Evolutionary conservation across 2,329 filamentous ascomycete genomes (phyloP).

Genomic region (Talaromyces sp.): DNA sequence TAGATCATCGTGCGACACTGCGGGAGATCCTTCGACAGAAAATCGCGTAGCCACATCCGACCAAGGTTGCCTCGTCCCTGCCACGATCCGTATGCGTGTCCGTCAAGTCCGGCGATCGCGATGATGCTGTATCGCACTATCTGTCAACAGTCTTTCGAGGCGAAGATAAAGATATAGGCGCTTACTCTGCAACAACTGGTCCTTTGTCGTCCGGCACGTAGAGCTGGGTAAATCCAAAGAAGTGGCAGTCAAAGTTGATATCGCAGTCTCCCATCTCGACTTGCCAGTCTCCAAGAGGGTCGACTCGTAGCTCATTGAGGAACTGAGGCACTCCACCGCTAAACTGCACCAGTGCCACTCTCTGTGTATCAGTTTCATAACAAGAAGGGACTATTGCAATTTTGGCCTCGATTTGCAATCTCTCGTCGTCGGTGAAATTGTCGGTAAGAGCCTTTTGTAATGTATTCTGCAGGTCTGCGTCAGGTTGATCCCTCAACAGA

Average conservation of each 20-base stretch:
- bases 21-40: conserved; percentile 22
- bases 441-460: too few relatives aligned
- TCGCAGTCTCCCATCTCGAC: not conserved
- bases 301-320: not conserved
- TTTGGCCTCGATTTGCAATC: not conserved
- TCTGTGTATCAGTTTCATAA: not conserved
- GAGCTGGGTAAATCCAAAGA: not conserved
- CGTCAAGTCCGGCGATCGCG: conserved; percentile 12
- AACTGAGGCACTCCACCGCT: not conserved
- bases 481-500: too few relatives aligned
- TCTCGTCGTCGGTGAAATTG: not conserved
- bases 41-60: conserved; percentile 27
- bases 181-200: not conserved
- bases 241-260: not conserved
- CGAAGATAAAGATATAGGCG: too few relatives aligned
- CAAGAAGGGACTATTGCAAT: not conserved
- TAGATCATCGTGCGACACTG: conserved; percentile 28
- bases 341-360: not conserved
- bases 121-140: not conserved
- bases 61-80: conserved; percentile 16
- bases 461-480: too few relatives aligned
- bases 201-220: not conserved
- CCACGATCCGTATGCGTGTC: conserved; percentile 29
- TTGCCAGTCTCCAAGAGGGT: not conserved
- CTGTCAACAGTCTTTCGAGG: not conserved